A percentile compares a stretch with the other conserved stretches of the same genome.
Conservation (phyloP, 2,329 filamentous ascomycete genomes). For the Botryosphaeria agaves region DNA sequence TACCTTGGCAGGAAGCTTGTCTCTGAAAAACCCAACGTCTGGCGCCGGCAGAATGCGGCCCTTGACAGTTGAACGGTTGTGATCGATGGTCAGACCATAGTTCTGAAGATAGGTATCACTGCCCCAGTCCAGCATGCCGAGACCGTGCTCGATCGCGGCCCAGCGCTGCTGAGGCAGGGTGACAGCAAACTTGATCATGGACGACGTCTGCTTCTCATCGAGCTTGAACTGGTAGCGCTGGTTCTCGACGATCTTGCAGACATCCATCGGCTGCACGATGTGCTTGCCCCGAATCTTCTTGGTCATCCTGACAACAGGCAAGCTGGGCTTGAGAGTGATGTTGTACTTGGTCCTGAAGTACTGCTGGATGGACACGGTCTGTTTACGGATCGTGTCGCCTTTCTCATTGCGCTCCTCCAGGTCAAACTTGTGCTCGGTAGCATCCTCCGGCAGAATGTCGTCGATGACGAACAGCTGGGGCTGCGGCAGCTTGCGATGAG, state of each 20-base stretch:
- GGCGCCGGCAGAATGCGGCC: slow-evolving; percentile 58
- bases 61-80: slow-evolving; percentile 41
- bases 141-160: slow-evolving; percentile 47
- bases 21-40: slow-evolving; percentile 45
- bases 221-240: slow-evolving; percentile 42
- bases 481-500: slow-evolving; percentile 20
- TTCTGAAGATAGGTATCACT: slow-evolving; percentile 51
- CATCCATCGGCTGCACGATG: slow-evolving; percentile 38
- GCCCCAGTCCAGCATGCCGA: slow-evolving; percentile 48
- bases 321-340: slow-evolving; percentile 23
- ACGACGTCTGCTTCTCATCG: slow-evolving; percentile 46
- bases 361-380: slow-evolving; percentile 38
- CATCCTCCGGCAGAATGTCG: slow-evolving; percentile 24
- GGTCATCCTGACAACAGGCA: slow-evolving; percentile 42
- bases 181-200: slow-evolving; percentile 91
- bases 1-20: neutral
- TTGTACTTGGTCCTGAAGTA: slow-evolving; percentile 39
- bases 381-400: slow-evolving; percentile 24
- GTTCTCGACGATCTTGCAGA: slow-evolving; percentile 33
- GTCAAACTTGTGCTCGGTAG: slow-evolving; percentile 25
- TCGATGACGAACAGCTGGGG: slow-evolving; percentile 32
- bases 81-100: slow-evolving; percentile 57
- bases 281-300: slow-evolving; percentile 23
- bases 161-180: slow-evolving; percentile 55
- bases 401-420: slow-evolving; percentile 20